Percentiles rank a stretch among this genome's conserved stretches.
Conservation (phyloP, 495 filamentous ascomycete genomes). For the Gamarada debralockiae region DNA sequence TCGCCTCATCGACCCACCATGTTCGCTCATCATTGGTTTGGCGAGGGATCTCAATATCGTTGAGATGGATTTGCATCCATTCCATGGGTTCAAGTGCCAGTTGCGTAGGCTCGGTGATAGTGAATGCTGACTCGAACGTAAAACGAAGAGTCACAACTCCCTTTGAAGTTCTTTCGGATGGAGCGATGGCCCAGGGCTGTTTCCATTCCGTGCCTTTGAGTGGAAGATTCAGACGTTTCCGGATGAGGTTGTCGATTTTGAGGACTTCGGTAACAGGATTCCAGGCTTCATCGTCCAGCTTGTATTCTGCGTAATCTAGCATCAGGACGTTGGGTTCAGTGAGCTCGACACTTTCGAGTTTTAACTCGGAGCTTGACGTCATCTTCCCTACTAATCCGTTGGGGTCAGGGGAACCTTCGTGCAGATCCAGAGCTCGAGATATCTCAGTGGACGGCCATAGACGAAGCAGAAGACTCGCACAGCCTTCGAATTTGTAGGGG, state of each 20-base stretch:
- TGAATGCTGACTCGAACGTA: slow-evolving; percentile 7
- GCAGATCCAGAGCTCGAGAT: neutral
- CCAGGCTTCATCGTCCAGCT: slow-evolving; percentile 20
- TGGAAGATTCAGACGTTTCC: slow-evolving; percentile 14
- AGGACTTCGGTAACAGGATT: slow-evolving; percentile 14
- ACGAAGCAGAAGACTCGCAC: slow-evolving; percentile 18
- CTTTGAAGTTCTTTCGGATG: slow-evolving; percentile 7
- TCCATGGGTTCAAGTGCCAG: slow-evolving; percentile 22
- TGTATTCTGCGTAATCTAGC: slow-evolving; percentile 24
- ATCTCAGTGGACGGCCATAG: slow-evolving; percentile 4
- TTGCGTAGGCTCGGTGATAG: neutral
- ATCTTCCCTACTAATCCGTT: neutral
- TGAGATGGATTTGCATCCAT: slow-evolving; percentile 8
- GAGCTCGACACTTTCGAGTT: slow-evolving; percentile 11
- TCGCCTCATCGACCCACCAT: slow-evolving; percentile 27
- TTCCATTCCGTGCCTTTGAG: slow-evolving; percentile 14
- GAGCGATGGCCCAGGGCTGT: slow-evolving; percentile 23
- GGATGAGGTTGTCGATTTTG: slow-evolving; percentile 24
- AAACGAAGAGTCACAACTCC: slow-evolving; percentile 7
- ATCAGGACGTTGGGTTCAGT: slow-evolving; percentile 27
- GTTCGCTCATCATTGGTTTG: neutral
- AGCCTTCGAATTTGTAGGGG: slow-evolving; percentile 20
- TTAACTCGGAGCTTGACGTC: too few species aligned
- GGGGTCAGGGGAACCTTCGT: neutral
- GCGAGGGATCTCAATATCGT: slow-evolving; percentile 1